phyloP scores from a whole-genome alignment of 208 protist genomes.

The Leishmania lainsoni region DNA sequence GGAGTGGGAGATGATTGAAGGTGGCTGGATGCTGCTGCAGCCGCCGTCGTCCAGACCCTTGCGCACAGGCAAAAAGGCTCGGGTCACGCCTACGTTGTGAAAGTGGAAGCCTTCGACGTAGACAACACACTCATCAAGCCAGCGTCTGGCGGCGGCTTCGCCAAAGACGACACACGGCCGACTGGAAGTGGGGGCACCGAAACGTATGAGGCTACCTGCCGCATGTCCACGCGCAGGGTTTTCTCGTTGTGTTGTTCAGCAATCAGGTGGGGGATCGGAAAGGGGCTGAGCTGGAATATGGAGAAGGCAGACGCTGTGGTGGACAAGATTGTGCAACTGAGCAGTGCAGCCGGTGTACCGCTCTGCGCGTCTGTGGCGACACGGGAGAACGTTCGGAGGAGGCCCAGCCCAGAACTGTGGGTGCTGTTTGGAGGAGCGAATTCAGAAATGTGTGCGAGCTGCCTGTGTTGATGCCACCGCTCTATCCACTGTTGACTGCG shows the following conservation, averaged over 20 bases:
- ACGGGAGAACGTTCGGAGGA: slow-evolving; percentile 80
- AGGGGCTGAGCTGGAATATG: slow-evolving; percentile 43
- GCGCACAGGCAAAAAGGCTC: neutral
- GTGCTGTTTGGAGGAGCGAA: slow-evolving; percentile 51
- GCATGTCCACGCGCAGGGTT: slow-evolving; percentile 57
- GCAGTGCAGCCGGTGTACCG: slow-evolving; percentile 54
- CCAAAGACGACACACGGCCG: slow-evolving; percentile 55
- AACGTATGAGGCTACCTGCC: slow-evolving; percentile 48
- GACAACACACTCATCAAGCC: slow-evolving; percentile 79
- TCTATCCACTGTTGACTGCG: slow-evolving; percentile 14
- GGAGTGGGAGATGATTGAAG: slow-evolving; percentile 40
- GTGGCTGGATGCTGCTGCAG: slow-evolving; percentile 32
- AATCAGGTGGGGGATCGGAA: slow-evolving; percentile 93
- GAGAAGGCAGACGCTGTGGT: slow-evolving; percentile 58
- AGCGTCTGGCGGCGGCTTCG: slow-evolving; percentile 56
- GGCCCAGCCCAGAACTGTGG: slow-evolving; percentile 91
- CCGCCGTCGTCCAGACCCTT: slow-evolving; percentile 13
- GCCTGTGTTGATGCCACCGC: neutral
- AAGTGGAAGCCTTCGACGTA: slow-evolving; percentile 78
- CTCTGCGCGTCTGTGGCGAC: slow-evolving; percentile 81
- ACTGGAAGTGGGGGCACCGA: slow-evolving; percentile 73
- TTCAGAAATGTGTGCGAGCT: slow-evolving; percentile 25
- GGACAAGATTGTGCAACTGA: slow-evolving; percentile 50
- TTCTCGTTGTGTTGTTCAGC: slow-evolving; percentile 90
- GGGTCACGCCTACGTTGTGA: slow-evolving; percentile 14